These are phyloP conservation scores for Luffa acutangula DNA, from an alignment of 306 rosid genomes.

Conservation along the genomic window DNA sequence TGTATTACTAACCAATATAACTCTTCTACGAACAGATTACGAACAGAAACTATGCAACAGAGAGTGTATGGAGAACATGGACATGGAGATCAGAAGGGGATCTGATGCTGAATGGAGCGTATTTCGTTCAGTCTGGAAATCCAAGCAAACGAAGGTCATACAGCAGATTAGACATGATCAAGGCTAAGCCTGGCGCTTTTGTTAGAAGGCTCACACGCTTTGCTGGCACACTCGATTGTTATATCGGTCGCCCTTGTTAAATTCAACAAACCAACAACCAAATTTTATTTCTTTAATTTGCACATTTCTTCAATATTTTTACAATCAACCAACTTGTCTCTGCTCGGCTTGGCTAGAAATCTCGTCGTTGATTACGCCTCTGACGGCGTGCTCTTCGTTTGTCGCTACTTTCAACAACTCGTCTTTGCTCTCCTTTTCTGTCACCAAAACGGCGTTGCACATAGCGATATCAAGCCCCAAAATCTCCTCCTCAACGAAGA, in stretches of 20 bases:
- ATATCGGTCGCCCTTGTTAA: constrained; percentile 17
- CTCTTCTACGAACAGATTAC: constrained; percentile 13
- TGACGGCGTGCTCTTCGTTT: constrained; percentile 64
- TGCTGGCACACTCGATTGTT: constrained; percentile 34
- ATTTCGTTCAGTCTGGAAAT: constrained; percentile 28
- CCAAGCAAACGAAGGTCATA: not conserved
- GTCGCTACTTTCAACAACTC: constrained; percentile 65
- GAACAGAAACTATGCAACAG: constrained; percentile 19
- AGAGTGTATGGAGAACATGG: constrained; percentile 36
- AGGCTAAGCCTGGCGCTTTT: constrained; percentile 32
- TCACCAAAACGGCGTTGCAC: constrained; percentile 68
- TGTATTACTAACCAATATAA: no score
- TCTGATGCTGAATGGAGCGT: constrained; percentile 40
- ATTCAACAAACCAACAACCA: not conserved
- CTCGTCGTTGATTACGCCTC: constrained; percentile 15
- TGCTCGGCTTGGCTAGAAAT: not conserved
- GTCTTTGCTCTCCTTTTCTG: constrained; percentile 67
- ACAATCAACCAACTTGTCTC: no score
- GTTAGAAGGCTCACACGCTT: constrained; percentile 32
- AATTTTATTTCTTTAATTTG: no score
- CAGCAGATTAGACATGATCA: constrained; percentile 17
- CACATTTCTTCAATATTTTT: no score
- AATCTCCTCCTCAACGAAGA: constrained; percentile 66
- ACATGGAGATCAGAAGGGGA: constrained; percentile 53
- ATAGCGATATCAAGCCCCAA: constrained; percentile 88